These are phyloP conservation scores for Trichoderma asperelloides DNA, from an alignment of 495 filamentous ascomycete species.

Conservation along the genomic window DNA sequence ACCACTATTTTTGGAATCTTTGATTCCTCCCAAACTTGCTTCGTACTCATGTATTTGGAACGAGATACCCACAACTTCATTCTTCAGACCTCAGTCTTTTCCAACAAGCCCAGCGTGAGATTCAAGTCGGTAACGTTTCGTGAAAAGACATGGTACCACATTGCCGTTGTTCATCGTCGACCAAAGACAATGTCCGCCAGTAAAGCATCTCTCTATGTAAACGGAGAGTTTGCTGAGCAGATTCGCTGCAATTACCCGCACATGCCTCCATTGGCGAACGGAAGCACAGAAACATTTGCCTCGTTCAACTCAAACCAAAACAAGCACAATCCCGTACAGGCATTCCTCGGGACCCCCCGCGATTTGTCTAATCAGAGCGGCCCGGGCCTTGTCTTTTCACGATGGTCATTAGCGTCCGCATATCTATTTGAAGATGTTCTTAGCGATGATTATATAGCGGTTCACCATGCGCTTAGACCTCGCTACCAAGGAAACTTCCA, in stretches of 20 bases:
- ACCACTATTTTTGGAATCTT: constrained; percentile 95
- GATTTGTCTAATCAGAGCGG: constrained; percentile 80
- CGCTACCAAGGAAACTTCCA: constrained; percentile 94
- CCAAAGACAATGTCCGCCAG: constrained; percentile 66
- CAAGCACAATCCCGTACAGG: constrained; percentile 64
- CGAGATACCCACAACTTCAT: constrained; percentile 94
- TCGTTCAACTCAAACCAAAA: constrained; percentile 46
- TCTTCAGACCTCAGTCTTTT: constrained; percentile 87
- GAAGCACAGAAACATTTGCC: constrained; percentile 50
- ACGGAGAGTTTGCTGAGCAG: constrained; percentile 91
- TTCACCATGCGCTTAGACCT: constrained; percentile 80
- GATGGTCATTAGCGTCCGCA: constrained; percentile 82
- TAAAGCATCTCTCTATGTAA: constrained; percentile 79
- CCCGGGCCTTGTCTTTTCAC: constrained; percentile 60
- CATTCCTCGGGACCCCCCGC: constrained; percentile 87
- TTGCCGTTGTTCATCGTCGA: constrained; percentile 74
- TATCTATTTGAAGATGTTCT: constrained; percentile 81
- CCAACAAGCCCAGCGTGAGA: constrained; percentile 76
- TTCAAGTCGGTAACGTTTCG: constrained; percentile 78
- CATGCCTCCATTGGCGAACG: constrained; percentile 51
- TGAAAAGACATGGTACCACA: constrained; percentile 78
- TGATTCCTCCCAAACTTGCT: constrained; percentile 86
- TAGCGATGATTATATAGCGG: constrained; percentile 86
- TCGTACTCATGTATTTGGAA: constrained; percentile 87
- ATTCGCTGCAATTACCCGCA: constrained; percentile 80